These are phyloP conservation scores for Sporisorium graminicola DNA, from an alignment of 1,284 basidiomycete genomes.

Conservation along the genomic window DNA sequence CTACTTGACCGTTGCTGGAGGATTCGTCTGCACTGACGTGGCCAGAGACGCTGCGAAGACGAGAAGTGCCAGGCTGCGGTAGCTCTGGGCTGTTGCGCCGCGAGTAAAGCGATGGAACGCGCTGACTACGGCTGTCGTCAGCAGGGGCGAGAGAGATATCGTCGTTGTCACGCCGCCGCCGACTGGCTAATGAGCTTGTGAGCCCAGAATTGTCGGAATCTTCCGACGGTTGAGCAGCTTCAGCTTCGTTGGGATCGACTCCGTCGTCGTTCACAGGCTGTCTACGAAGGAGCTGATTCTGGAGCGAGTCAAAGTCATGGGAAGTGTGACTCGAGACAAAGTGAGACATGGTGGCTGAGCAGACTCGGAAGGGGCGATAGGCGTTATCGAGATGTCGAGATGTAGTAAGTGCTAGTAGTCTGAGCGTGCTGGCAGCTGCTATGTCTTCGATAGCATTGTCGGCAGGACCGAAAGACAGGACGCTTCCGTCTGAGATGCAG, in stretches of 20 bases:
- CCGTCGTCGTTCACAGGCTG: constrained; percentile 41
- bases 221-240: constrained; percentile 12
- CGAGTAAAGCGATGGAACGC: constrained; percentile 44
- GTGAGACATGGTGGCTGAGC: constrained; percentile 61
- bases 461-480: constrained; percentile 8
- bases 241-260: constrained; percentile 21
- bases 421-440: no score
- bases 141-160: constrained; percentile 5
- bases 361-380: no score
- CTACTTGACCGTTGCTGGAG: constrained; percentile 8
- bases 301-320: constrained; percentile 61
- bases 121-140: constrained; percentile 31
- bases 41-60: constrained; percentile 31
- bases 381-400: not conserved
- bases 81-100: constrained; percentile 50
- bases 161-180: constrained; percentile 28
- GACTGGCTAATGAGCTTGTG: constrained; percentile 23
- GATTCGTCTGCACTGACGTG: not conserved
- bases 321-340: constrained; percentile 62
- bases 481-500: not conserved
- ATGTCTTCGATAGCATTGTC: constrained; percentile 12
- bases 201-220: constrained; percentile 17
- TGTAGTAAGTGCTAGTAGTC: not conserved
- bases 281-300: constrained; percentile 60
- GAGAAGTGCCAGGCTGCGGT: constrained; percentile 32